phyloP scores from a whole-genome alignment of 2,329 filamentous ascomycete genomes.

The Aspergillus udagawae region DNA sequence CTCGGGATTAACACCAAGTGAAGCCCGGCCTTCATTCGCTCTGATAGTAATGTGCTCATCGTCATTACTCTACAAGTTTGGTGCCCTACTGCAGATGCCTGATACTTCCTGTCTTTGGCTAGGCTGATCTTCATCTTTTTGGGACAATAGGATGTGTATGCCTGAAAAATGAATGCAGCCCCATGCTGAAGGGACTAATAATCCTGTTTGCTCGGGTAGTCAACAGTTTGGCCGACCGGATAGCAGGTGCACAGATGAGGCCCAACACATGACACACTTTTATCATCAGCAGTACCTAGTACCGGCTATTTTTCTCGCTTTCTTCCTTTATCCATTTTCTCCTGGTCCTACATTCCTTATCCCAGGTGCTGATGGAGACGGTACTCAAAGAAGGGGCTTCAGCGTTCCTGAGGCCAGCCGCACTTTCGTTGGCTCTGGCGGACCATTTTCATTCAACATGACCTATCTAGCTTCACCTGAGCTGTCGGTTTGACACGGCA shows the following conservation, averaged over 20 bases:
- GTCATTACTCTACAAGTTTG: conserved; percentile 10
- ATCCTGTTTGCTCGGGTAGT: conserved; percentile 3
- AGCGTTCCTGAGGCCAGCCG: not conserved
- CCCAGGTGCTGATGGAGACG: not conserved
- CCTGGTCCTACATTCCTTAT: not conserved
- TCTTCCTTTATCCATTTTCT: not conserved
- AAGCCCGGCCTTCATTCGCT: conserved; percentile 5
- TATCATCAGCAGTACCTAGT: not conserved
- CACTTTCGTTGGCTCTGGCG: not conserved
- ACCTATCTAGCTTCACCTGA: not conserved
- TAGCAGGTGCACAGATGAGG: conserved; percentile 14
- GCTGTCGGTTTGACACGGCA: not conserved
- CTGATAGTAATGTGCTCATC: conserved; percentile 12
- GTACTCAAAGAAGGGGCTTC: not conserved
- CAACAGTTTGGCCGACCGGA: conserved; percentile 12
- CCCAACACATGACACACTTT: conserved; percentile 11
- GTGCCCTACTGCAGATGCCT: conserved; percentile 14
- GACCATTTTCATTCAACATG: not conserved
- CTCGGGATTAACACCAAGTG: conserved; percentile 13
- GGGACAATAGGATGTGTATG: not conserved
- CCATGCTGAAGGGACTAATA: conserved; percentile 5
- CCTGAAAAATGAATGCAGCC: conserved; percentile 7
- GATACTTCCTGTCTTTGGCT: not conserved
- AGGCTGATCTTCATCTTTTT: not conserved
- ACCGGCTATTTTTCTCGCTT: not conserved